phyloP scores from a whole-genome alignment of 352 stramenopile species.

The Saprolegnia diclina region DNA sequence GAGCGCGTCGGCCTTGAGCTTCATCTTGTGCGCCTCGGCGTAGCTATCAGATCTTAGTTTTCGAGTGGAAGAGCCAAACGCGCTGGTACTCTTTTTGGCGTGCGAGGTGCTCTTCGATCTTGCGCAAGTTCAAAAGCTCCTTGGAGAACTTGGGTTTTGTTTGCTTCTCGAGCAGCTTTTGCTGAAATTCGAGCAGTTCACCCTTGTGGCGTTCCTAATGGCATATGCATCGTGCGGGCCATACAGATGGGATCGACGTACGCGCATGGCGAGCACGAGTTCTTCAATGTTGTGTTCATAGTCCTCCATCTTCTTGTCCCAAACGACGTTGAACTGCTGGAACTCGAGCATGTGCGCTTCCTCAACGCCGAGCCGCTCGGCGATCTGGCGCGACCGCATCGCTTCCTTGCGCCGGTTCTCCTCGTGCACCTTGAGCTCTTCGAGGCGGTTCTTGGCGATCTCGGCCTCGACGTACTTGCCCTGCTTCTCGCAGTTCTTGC shows the following conservation, averaged over 20 bases:
- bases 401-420: slow-evolving; percentile 92
- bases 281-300: slow-evolving; percentile 91
- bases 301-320: slow-evolving; percentile 94
- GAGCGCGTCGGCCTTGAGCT: slow-evolving; percentile 91
- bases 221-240: not conserved
- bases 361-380: slow-evolving; percentile 91
- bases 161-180: slow-evolving; percentile 88
- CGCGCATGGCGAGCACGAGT: slow-evolving; percentile 88
- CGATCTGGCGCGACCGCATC: slow-evolving; percentile 93
- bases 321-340: slow-evolving; percentile 95
- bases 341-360: slow-evolving; percentile 98
- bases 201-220: slow-evolving; percentile 72
- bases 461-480: slow-evolving; percentile 97
- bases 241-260: slow-evolving; percentile 17
- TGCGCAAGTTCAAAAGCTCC: slow-evolving; percentile 89
- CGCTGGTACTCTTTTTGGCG: slow-evolving; percentile 73
- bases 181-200: slow-evolving; percentile 91
- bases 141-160: slow-evolving; percentile 92
- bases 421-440: slow-evolving; percentile 95
- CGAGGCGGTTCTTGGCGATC: slow-evolving; percentile 93
- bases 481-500: slow-evolving; percentile 95
- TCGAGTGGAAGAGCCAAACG: not conserved
- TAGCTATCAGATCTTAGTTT: slow-evolving; percentile 52
- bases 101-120: slow-evolving; percentile 90
- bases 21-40: slow-evolving; percentile 94